Evolutionary conservation across 2,329 filamentous ascomycete genomes (phyloP), one percentile per base, ranked within the genome.

Genomic region (Seiridium cupressi): DNA sequence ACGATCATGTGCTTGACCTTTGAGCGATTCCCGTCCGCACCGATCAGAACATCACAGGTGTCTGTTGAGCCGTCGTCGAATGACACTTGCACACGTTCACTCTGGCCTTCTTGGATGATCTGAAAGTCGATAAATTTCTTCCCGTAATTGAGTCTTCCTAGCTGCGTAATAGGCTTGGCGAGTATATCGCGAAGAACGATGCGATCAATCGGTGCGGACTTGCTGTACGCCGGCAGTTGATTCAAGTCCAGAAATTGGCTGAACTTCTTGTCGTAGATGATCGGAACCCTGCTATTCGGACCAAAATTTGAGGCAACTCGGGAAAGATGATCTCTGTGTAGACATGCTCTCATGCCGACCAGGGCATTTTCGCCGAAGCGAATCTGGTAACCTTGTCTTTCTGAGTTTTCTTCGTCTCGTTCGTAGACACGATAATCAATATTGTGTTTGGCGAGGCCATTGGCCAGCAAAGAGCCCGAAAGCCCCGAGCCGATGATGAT

Each of bases 401-500:
- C 53, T 6, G 46, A n/a, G 40, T 60, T 46, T 9, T 36, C 42
- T 5, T n/a, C 26, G 13, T 55, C 51, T 51, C 62, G 63, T 36
- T 68, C 66, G 60, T 62, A 68, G 26, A 67, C 57, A 13, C 35
- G 46, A 26, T 63, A 54, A 10, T 62, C 34, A 42, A 67, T 48
- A 31, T 36, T 44, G 26, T 64, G 42, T 9, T 63, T 64, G 4
- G 59, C 26, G 13, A 68, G 56, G 26, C 65, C 65, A 36, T 67
- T 67, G 44, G 64, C 63, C 4, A 68, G 63, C n/a, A 60, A 58
- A 6, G 60, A 46, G 13, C 63, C 65, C 10, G 65, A 57, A 31
- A 68, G 62, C 7, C 66, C 65, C n/a, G 51, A 60, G 13, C 66
- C 66, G 26, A 67, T 63, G 42, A 68, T 63, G 13, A 66, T 60